These are phyloP conservation scores for Eudorina sp. DNA, from an alignment of 139 green algal genomes.

Conservation along the genomic window DNA sequence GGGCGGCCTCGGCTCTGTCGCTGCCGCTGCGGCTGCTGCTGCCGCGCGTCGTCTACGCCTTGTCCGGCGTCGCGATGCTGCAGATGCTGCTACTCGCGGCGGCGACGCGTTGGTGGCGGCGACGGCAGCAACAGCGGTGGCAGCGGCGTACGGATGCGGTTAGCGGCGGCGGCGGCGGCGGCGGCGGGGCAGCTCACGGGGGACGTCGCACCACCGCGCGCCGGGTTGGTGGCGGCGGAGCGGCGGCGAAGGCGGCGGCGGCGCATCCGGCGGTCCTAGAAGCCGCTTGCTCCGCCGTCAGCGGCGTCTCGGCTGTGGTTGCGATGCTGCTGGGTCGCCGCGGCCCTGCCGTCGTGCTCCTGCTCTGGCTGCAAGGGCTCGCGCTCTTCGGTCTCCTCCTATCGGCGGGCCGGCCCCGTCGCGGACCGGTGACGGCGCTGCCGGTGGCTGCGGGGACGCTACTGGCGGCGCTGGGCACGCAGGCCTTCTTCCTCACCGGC, in stretches of 20 bases:
- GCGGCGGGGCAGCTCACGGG: neutral
- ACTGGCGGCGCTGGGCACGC: slow-evolving; percentile 33
- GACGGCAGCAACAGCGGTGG: slow-evolving; percentile 12
- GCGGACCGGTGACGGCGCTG: neutral
- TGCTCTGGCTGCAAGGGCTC: slow-evolving; percentile 42
- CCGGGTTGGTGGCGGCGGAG: neutral
- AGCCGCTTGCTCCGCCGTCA: neutral
- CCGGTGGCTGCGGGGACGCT: slow-evolving; percentile 7
- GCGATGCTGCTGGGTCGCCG: slow-evolving; percentile 61
- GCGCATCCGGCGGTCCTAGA: neutral
- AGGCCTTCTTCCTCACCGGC: slow-evolving; percentile 84
- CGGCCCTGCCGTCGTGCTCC: slow-evolving; percentile 60
- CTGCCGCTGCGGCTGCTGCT: slow-evolving; percentile 64
- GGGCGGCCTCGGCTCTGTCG: neutral
- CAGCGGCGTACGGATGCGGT: neutral
- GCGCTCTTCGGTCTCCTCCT: slow-evolving; percentile 38
- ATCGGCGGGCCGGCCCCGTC: neutral
- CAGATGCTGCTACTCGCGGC: slow-evolving; percentile 2
- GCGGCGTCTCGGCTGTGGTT: slow-evolving; percentile 34
- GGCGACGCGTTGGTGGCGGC: neutral
- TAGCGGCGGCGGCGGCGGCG: neutral
- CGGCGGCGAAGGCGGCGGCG: no score
- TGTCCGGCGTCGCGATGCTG: slow-evolving; percentile 3
- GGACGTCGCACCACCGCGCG: no score
- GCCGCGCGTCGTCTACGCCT: slow-evolving; percentile 53